Evolutionary conservation across 768 basidiomycete genomes (phyloP).

Genomic region (Tubosaeta brunneosetosa): DNA sequence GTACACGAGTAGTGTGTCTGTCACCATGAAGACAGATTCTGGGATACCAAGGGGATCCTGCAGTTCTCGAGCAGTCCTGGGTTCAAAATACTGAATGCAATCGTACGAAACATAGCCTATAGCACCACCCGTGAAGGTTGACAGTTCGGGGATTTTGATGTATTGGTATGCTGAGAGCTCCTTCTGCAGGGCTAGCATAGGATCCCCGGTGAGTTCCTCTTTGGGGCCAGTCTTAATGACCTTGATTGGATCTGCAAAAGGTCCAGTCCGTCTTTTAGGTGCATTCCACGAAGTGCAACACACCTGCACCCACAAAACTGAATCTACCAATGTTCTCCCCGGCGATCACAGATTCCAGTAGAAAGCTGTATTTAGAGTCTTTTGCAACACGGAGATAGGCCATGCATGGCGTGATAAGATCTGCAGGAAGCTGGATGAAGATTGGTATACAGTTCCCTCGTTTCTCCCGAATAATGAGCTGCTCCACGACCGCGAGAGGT

Average conservation of each 20-base stretch:
- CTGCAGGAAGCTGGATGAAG: slow-evolving; percentile 89
- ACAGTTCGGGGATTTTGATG: slow-evolving; percentile 85
- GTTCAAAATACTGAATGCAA: slow-evolving; percentile 94
- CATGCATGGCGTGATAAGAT: slow-evolving; percentile 94
- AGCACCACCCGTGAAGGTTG: slow-evolving; percentile 95
- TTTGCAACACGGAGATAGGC: slow-evolving; percentile 92
- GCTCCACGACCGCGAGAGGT: slow-evolving; percentile 68
- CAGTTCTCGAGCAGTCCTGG: slow-evolving; percentile 75
- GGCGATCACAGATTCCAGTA: slow-evolving; percentile 87
- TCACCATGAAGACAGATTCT: slow-evolving; percentile 95
- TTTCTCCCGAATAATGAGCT: slow-evolving; percentile 74
- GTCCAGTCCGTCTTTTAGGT: background rate
- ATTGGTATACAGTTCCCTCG: slow-evolving; percentile 91
- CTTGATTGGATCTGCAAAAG: slow-evolving; percentile 78
- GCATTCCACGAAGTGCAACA: slow-evolving; percentile 23
- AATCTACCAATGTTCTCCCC: slow-evolving; percentile 92
- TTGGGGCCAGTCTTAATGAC: slow-evolving; percentile 83
- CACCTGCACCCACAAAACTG: slow-evolving; percentile 95
- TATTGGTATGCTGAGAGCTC: slow-evolving; percentile 86
- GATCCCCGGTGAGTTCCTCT: slow-evolving; percentile 83
- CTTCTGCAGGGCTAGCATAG: slow-evolving; percentile 75
- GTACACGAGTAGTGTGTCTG: slow-evolving; percentile 92
- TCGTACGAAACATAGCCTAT: slow-evolving; percentile 98
- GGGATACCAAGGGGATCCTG: slow-evolving; percentile 84
- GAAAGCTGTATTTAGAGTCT: slow-evolving; percentile 90